These are phyloP conservation scores for Penicillium aurantiogriseum DNA, from an alignment of 2,329 filamentous ascomycete genomes.

Conservation along the genomic window DNA sequence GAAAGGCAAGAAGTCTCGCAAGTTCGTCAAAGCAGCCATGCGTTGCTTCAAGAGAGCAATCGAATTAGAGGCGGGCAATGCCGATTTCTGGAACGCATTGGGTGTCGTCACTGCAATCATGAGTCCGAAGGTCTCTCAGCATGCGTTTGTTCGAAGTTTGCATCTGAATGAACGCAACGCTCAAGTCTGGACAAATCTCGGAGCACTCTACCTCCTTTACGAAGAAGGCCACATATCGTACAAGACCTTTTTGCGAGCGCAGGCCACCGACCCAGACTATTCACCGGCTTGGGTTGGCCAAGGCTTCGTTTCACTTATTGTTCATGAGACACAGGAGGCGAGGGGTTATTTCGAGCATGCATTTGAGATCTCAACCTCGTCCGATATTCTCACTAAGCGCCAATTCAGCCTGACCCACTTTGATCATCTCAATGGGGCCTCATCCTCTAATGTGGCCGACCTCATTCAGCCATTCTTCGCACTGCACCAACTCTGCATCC, in stretches of 20 bases:
- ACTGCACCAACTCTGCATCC: slow-evolving; percentile 72
- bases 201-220: slow-evolving; percentile 78
- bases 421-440: slow-evolving; percentile 66
- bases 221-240: slow-evolving; percentile 85
- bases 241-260: slow-evolving; percentile 82
- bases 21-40: slow-evolving; percentile 75
- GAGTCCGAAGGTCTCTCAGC: slow-evolving; percentile 84
- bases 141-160: slow-evolving; percentile 88
- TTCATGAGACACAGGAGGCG: slow-evolving; percentile 73
- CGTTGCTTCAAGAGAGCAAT: slow-evolving; percentile 94
- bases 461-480: slow-evolving; percentile 87
- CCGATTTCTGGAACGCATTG: slow-evolving; percentile 96
- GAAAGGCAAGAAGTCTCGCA: slow-evolving; percentile 55
- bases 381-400: slow-evolving; percentile 68
- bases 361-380: slow-evolving; percentile 84
- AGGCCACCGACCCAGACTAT: slow-evolving; percentile 92
- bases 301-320: slow-evolving; percentile 75
- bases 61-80: slow-evolving; percentile 88
- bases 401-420: slow-evolving; percentile 81
- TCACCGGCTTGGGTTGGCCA: slow-evolving; percentile 93
- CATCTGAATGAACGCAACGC: slow-evolving; percentile 86
- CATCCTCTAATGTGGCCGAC: slow-evolving; percentile 53
- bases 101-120: slow-evolving; percentile 85
- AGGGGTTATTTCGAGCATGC: slow-evolving; percentile 87
- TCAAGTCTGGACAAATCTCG: slow-evolving; percentile 86